Evolutionary conservation across 2,329 filamentous ascomycete species (phyloP).

Genomic region (Claviceps sp.): DNA sequence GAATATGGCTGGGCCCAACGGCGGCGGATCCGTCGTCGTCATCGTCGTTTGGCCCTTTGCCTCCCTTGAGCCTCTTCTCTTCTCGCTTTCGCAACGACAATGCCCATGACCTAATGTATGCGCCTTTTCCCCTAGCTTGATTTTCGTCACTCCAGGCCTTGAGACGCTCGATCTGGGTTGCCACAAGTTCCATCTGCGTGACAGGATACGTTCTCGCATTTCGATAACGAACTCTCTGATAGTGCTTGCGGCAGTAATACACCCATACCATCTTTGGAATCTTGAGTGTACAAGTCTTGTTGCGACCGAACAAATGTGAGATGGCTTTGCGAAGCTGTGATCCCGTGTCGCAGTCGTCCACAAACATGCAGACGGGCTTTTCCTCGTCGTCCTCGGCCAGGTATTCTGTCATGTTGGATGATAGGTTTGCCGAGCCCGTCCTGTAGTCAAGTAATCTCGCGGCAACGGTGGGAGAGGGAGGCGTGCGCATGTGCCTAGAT

Average conservation of each 20-base stretch:
- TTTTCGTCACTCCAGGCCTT: slow-evolving; percentile 48
- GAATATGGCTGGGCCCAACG: slow-evolving; percentile 27
- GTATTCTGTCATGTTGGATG: neutral
- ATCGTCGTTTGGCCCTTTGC: slow-evolving; percentile 17
- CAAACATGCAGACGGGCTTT: slow-evolving; percentile 37
- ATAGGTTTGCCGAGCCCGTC: neutral
- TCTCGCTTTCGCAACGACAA: slow-evolving; percentile 53
- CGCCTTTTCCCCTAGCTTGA: slow-evolving; percentile 15
- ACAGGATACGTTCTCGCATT: slow-evolving; percentile 46
- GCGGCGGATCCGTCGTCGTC: slow-evolving; percentile 14
- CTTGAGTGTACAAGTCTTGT: slow-evolving; percentile 60
- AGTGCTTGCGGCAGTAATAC: slow-evolving; percentile 68
- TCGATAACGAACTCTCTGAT: slow-evolving; percentile 63
- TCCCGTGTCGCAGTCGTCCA: slow-evolving; percentile 42
- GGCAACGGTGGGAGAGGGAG: neutral
- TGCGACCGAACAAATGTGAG: slow-evolving; percentile 70
- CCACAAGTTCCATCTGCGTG: slow-evolving; percentile 50
- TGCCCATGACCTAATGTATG: slow-evolving; percentile 36
- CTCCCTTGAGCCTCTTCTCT: slow-evolving; percentile 35
- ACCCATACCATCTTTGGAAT: slow-evolving; percentile 62
- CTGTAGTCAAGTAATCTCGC: neutral
- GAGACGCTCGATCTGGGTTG: slow-evolving; percentile 47
- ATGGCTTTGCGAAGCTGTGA: slow-evolving; percentile 60
- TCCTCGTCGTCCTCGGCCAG: slow-evolving; percentile 10
- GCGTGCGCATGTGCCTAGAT: neutral